Evolutionary conservation across 2,329 filamentous ascomycete genomes (phyloP).

Genomic region (Aureobasidium leucospermi): DNA sequence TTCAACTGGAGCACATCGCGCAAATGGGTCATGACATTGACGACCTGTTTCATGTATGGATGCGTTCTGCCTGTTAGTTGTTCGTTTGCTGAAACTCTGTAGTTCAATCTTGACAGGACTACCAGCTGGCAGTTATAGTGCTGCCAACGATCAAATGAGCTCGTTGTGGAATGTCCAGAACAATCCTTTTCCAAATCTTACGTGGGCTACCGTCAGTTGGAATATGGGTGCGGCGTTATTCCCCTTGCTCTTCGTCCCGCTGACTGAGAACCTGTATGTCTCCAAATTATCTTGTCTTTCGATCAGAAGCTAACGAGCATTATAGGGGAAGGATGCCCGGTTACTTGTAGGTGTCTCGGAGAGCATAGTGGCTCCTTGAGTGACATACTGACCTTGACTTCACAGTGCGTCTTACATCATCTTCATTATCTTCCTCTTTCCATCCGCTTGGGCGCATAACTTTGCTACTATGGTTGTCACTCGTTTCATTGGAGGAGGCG

Average conservation of each 20-base stretch:
- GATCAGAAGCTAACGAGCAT: not conserved
- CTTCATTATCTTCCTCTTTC: conserved; percentile 22
- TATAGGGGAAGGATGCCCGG: conserved; percentile 21
- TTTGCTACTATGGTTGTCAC: conserved; percentile 23
- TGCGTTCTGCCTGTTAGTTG: not conserved
- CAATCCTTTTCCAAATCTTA: conserved; percentile 25
- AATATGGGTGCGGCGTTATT: conserved; percentile 27
- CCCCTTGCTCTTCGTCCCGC: conserved; percentile 25
- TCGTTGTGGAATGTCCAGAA: conserved; percentile 34
- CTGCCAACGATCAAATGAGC: conserved; percentile 23
- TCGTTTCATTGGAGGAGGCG: conserved; percentile 26
- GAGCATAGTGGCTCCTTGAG: not conserved
- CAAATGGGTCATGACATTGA: conserved; percentile 26
- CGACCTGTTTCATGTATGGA: conserved; percentile 21
- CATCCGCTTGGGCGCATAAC: conserved; percentile 23
- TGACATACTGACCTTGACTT: not conserved
- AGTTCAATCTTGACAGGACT: conserved; percentile 25
- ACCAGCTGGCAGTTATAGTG: conserved; percentile 24
- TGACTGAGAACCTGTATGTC: conserved; percentile 23
- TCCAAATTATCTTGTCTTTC: not conserved
- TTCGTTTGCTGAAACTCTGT: not conserved
- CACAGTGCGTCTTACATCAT: conserved; percentile 20
- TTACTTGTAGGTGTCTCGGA: conserved; percentile 18
- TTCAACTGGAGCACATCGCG: conserved; percentile 24
- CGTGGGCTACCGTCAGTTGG: conserved; percentile 26